Evolutionary conservation across 202 grass and related monocot species (phyloP).

Genomic region (Setaria viridis): DNA sequence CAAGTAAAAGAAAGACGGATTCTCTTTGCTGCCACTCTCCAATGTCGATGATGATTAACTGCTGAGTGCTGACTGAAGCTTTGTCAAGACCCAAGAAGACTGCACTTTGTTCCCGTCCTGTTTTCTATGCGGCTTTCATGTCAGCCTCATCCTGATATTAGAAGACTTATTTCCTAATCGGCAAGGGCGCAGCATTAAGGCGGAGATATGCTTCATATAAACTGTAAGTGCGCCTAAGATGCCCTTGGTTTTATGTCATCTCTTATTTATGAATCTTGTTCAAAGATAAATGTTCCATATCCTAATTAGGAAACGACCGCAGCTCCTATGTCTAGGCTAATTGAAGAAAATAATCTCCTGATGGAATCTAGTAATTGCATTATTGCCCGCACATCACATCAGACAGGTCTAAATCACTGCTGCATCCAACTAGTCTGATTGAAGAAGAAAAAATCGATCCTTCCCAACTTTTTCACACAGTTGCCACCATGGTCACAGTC

Average conservation of each 20-base stretch:
- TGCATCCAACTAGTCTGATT: constrained; percentile 23
- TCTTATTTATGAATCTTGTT: constrained; percentile 41
- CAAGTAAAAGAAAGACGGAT: constrained; percentile 67
- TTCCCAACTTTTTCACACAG: constrained; percentile 6
- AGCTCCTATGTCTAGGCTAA: constrained; percentile 34
- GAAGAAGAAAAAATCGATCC: constrained; percentile 3
- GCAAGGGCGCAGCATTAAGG: constrained; percentile 36
- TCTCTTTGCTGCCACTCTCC: constrained; percentile 65
- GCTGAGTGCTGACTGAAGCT: constrained; percentile 57
- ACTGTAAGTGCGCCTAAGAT: constrained; percentile 50
- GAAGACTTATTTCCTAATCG: constrained; percentile 35
- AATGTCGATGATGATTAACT: constrained; percentile 54
- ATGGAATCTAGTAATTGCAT: constrained; percentile 35
- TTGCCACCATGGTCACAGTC: constrained; percentile 24
- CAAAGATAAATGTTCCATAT: constrained; percentile 42
- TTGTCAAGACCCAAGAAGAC: constrained; percentile 55
- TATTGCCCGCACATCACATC: constrained; percentile 22
- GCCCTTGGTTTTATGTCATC: constrained; percentile 46
- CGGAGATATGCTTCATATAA: constrained; percentile 54
- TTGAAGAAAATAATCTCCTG: constrained; percentile 41
- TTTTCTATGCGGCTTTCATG: constrained; percentile 44
- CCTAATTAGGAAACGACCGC: constrained; percentile 47
- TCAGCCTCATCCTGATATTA: constrained; percentile 41
- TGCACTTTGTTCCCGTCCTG: constrained; percentile 38
- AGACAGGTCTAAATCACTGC: not conserved